These are phyloP conservation scores for Termitomyces sp. DNA, from an alignment of 768 basidiomycete species.

Conservation along the genomic window DNA sequence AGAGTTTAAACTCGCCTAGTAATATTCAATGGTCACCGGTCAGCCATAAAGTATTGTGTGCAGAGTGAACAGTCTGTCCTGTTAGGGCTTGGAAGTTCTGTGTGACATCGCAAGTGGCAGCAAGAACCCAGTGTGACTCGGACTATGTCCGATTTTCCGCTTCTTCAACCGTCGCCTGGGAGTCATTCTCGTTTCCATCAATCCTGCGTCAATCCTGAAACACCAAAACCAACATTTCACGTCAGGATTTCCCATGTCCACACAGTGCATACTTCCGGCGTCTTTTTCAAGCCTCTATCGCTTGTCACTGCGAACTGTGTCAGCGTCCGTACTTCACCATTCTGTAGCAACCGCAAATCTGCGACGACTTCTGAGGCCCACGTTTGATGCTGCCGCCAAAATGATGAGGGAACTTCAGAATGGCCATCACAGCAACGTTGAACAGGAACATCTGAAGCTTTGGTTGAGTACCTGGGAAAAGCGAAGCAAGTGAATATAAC, in stretches of 20 bases:
- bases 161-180: too few species aligned
- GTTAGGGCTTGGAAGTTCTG: neutral
- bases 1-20: neutral
- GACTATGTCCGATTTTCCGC: too few species aligned
- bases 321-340: conserved; percentile 56
- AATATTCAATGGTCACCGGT: neutral
- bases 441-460: conserved; percentile 25
- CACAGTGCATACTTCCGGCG: conserved; percentile 20
- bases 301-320: conserved; percentile 48
- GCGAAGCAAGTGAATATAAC: conserved; percentile 37
- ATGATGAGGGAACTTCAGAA: conserved; percentile 36
- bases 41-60: neutral
- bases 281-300: conserved; percentile 55
- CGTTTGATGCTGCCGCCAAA: conserved; percentile 45
- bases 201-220: neutral
- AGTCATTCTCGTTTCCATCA: neutral
- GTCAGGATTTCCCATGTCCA: conserved; percentile 1
- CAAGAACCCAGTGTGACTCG: neutral
- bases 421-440: conserved; percentile 13
- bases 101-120: neutral
- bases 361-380: conserved; percentile 45
- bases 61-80: too few species aligned
- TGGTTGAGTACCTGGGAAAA: conserved; percentile 53
- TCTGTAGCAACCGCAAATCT: conserved; percentile 35
- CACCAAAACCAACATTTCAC: neutral